These are phyloP conservation scores for Babesia caballi DNA, from an alignment of 169 alveolate species.

Conservation along the genomic window DNA sequence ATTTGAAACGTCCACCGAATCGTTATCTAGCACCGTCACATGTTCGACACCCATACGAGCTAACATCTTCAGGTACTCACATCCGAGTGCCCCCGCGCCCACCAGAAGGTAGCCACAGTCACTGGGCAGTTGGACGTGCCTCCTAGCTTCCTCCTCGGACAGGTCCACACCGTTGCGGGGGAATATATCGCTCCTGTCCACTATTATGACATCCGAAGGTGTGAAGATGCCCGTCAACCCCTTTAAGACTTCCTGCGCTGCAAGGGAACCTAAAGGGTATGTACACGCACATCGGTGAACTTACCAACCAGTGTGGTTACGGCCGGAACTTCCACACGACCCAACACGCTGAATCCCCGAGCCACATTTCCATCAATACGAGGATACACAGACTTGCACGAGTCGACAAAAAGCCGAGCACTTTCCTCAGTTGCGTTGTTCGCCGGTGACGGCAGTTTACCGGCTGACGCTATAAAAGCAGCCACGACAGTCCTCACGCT, in stretches of 20 bases:
- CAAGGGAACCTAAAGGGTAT: constrained; percentile 29
- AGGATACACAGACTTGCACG: neutral
- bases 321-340: neutral
- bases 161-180: constrained; percentile 20
- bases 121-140: neutral
- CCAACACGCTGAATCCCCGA: neutral
- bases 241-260: constrained; percentile 59
- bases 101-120: constrained; percentile 37
- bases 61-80: constrained; percentile 48
- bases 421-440: neutral
- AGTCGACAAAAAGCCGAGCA: neutral
- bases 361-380: neutral
- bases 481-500: neutral
- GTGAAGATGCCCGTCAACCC: constrained; percentile 36
- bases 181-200: constrained; percentile 57
- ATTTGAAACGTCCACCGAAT: constrained; percentile 51
- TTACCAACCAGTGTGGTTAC: constrained; percentile 2
- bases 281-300: neutral
- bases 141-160: constrained; percentile 8
- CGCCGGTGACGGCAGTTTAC: neutral
- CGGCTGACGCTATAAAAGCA: neutral
- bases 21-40: constrained; percentile 51
- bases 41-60: constrained; percentile 46
- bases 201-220: constrained; percentile 40
- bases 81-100: constrained; percentile 68